Percentiles rank a stretch among this genome's conserved stretches.
phyloP scores from a whole-genome alignment of 2,329 filamentous ascomycete species.

The Hymenoscyphus repandus region DNA sequence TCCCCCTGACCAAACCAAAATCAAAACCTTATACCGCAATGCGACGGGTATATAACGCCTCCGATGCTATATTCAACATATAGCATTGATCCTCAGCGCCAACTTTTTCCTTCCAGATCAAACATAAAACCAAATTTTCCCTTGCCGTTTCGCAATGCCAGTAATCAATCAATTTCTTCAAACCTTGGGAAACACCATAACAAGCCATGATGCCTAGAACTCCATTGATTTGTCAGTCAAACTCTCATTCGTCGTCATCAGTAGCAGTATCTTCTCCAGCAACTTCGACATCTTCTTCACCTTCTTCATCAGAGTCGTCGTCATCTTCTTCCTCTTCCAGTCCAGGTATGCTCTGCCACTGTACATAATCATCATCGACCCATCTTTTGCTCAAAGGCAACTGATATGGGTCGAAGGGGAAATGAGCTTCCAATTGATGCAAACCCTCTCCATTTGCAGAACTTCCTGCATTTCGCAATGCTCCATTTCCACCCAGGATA shows the following conservation, averaged over 20 bases:
- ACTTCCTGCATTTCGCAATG: constrained; percentile 45
- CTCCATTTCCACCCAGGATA: constrained; percentile 42
- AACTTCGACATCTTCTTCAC: constrained; percentile 23
- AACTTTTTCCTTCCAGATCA: neutral
- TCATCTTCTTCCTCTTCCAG: constrained; percentile 54
- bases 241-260: constrained; percentile 22
- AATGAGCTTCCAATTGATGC: constrained; percentile 87
- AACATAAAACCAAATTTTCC: neutral
- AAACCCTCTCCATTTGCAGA: constrained; percentile 63
- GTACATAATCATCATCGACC: constrained; percentile 78
- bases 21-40: neutral
- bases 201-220: too few relatives aligned
- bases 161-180: too few relatives aligned
- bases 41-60: too few relatives aligned
- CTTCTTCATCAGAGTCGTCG: constrained; percentile 42
- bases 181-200: too few relatives aligned
- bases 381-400: constrained; percentile 81
- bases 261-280: constrained; percentile 24
- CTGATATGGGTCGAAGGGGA: constrained; percentile 96
- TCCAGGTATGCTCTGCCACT: constrained; percentile 72
- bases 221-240: neutral
- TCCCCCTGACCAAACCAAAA: neutral
- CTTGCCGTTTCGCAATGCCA: neutral
- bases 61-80: neutral
- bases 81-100: neutral